Evolutionary conservation across 1,139 yeast genomes (phyloP).

Genomic region (Zygosaccharomyces sapae): DNA sequence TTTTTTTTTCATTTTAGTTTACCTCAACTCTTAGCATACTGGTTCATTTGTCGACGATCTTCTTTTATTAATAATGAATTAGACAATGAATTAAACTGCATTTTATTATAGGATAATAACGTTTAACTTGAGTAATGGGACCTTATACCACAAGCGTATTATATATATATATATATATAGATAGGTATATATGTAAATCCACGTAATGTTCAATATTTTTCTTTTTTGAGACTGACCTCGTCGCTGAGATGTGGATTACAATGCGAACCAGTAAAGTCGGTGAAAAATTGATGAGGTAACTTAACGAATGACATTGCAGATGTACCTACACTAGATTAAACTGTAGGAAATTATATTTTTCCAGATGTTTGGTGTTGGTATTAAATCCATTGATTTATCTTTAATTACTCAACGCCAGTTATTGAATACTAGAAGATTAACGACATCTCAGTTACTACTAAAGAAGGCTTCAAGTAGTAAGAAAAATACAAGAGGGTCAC

Average conservation of each 20-base stretch:
- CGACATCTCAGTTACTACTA: slow-evolving; percentile 4
- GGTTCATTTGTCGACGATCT: background rate
- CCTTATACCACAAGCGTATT: background rate
- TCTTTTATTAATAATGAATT: no score
- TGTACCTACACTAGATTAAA: background rate
- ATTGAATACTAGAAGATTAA: slow-evolving; percentile 1
- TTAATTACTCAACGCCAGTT: slow-evolving; percentile 4
- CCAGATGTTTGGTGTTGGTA: slow-evolving; percentile 4
- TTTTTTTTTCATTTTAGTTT: background rate
- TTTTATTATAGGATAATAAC: slow-evolving; percentile 5
- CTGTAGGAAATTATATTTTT: background rate
- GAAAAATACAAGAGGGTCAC: slow-evolving; percentile 13
- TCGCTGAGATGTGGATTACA: background rate
- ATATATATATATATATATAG: background rate
- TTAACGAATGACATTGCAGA: background rate
- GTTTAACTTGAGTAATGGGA: slow-evolving; percentile 1
- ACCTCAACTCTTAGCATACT: slow-evolving; percentile 2
- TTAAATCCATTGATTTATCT: slow-evolving; percentile 1
- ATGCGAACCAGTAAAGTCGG: background rate
- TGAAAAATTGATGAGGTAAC: background rate
- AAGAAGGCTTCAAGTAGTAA: slow-evolving; percentile 14
- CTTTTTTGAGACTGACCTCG: background rate
- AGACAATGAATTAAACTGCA: slow-evolving; percentile 5
- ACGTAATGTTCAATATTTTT: background rate
- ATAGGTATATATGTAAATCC: background rate